These are phyloP conservation scores for Sporothrix brunneoviolacea DNA, from an alignment of 2,329 filamentous ascomycete genomes.

Conservation along the genomic window DNA sequence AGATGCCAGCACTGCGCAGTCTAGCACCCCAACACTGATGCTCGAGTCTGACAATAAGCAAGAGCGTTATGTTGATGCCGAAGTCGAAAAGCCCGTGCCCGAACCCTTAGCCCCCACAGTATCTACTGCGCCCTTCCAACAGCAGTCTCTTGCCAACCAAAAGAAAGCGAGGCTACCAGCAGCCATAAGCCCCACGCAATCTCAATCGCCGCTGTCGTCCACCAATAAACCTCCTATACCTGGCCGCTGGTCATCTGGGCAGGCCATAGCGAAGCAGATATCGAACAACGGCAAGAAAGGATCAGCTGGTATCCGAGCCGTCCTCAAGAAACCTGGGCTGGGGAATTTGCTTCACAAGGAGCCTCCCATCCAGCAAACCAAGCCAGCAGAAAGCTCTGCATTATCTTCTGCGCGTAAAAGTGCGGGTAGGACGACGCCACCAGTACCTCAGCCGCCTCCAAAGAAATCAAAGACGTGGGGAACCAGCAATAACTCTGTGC, in stretches of 20 bases:
- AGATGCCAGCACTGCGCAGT: neutral
- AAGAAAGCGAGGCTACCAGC: slow-evolving; percentile 37
- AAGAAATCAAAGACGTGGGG: slow-evolving; percentile 7
- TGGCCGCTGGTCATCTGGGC: neutral
- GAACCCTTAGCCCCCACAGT: slow-evolving; percentile 10
- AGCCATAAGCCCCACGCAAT: slow-evolving; percentile 1
- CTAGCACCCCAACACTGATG: too few species aligned
- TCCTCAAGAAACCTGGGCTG: slow-evolving; percentile 42
- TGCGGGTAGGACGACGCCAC: neutral
- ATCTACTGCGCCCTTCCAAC: neutral
- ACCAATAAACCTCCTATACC: neutral
- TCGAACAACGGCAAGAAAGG: neutral
- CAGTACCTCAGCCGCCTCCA: neutral
- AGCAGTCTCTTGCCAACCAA: slow-evolving; percentile 34
- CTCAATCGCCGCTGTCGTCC: slow-evolving; percentile 16
- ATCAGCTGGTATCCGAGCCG: slow-evolving; percentile 37
- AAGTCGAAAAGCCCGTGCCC: neutral
- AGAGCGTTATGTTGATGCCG: neutral
- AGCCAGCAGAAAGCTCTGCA: neutral
- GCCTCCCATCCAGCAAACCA: neutral
- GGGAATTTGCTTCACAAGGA: slow-evolving; percentile 38
- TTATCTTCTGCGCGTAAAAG: neutral
- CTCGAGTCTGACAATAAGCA: too few species aligned
- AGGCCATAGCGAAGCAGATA: neutral
- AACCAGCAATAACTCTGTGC: neutral